Base-by-base conservation (phyloP, 495 filamentous ascomycete genomes). In the Hypoxylon intermedium region DNA sequence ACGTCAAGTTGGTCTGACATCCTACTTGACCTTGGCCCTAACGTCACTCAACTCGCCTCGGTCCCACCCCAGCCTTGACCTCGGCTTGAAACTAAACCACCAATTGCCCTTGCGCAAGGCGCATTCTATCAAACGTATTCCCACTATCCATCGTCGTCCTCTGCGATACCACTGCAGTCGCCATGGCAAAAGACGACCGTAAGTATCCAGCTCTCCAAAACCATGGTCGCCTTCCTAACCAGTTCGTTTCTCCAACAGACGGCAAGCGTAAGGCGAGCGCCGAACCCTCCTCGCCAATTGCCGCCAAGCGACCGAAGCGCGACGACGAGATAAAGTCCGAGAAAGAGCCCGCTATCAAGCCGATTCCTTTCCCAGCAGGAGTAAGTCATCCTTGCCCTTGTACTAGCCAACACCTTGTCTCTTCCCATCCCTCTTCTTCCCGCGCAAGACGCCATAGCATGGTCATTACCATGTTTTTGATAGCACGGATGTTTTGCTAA, bases 351-450 rank as follows among this genome's bases (percentile, higher is more conserved):
- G 75, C 74, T 0, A 70, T 67, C 31, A 83, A 81, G 53, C 82
- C 83, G 13, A 87, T 92, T 26, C 89, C 88, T 0, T 95, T 91
- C 58, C 89, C 90, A n/a, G 90, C 93, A 68, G 93, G 92, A 81
- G 89, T 89, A 69, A 57, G 73, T 60, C 37, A 20, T 26, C 46
- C 9, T 18, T 28, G 24, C 12, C 34, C 23, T 41, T 23, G 43
- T 18, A 19, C 46, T 19, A 19, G 2, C 15, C 36, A 28, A 50
- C 15, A 28, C 36, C 13, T 11, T 18, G 26, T 24, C 11, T 38
- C 42, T 36, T 43, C n/a, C n/a, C 12, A 11, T 24, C 7, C n/a
- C 47, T 18, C 3, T 15, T 18, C 20, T 6, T n/a, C 24, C 24
- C 12, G 5, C 24, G 13, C 15, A 44, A 48, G 31, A 9, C n/a